Evolutionary conservation across 768 basidiomycete genomes (phyloP).

Genomic region (Trametes cingulata): DNA sequence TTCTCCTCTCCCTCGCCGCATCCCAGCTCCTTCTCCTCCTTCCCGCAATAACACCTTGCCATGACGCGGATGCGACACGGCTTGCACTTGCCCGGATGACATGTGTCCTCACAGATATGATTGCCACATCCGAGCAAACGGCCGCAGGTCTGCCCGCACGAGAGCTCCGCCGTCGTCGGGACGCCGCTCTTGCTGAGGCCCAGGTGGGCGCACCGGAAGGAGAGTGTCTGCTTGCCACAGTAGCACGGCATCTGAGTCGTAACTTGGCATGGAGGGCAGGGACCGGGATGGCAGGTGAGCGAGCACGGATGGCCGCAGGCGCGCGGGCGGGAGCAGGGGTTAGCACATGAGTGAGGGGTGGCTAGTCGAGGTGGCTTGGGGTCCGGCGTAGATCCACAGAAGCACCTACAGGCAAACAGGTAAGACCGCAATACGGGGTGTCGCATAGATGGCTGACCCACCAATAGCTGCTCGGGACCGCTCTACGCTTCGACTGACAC

Average conservation of each 20-base stretch:
- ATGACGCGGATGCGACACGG: constrained; percentile 58
- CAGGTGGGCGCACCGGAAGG: constrained; percentile 57
- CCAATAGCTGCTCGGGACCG: constrained; percentile 67
- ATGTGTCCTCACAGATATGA: constrained; percentile 66
- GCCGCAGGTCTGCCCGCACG: constrained; percentile 42
- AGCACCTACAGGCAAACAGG: constrained; percentile 61
- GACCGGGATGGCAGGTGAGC: constrained; percentile 88
- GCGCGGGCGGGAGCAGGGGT: constrained; percentile 62
- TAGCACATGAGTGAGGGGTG: constrained; percentile 77
- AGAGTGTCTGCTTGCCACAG: constrained; percentile 62
- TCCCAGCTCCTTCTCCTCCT: constrained; percentile 50
- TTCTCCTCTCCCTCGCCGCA: constrained; percentile 67
- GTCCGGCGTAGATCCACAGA: constrained; percentile 74
- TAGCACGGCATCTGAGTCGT: constrained; percentile 78
- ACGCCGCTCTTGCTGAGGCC: constrained; percentile 25
- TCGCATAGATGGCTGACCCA: constrained; percentile 29
- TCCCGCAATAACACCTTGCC: constrained; percentile 81
- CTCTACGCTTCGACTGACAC: constrained; percentile 79
- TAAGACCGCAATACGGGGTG: background rate
- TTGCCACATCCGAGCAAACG: constrained; percentile 64
- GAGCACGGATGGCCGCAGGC: constrained; percentile 83
- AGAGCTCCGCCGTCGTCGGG: constrained; percentile 28
- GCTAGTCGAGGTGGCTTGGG: constrained; percentile 70
- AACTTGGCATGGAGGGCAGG: constrained; percentile 91
- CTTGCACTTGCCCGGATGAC: constrained; percentile 77